These are phyloP conservation scores for Neonectria punicea DNA, from an alignment of 2,329 filamentous ascomycete species.

Conservation along the genomic window DNA sequence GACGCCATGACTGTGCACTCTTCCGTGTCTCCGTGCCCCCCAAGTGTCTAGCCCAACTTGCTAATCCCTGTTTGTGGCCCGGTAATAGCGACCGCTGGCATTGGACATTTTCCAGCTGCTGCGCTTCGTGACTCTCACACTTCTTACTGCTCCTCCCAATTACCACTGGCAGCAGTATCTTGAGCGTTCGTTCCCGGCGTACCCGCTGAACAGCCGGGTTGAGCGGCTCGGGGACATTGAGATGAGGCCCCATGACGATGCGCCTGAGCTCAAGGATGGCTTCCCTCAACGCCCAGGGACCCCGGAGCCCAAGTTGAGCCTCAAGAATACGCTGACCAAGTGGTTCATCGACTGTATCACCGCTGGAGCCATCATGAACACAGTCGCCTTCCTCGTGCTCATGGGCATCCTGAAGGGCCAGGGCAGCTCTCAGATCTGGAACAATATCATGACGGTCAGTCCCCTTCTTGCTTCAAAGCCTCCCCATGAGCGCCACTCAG, in stretches of 20 bases:
- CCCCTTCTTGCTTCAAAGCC: neutral
- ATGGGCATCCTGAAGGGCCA: constrained; percentile 60
- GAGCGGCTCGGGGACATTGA: constrained; percentile 42
- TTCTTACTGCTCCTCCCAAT: constrained; percentile 66
- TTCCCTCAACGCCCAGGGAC: constrained; percentile 25
- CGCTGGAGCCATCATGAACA: constrained; percentile 58
- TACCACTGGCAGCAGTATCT: constrained; percentile 68
- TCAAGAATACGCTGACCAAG: constrained; percentile 57
- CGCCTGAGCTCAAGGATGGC: constrained; percentile 34
- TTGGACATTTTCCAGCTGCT: constrained; percentile 61
- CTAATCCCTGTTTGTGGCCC: constrained; percentile 11
- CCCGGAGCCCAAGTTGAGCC: constrained; percentile 48
- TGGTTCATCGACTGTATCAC: constrained; percentile 64
- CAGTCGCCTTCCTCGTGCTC: constrained; percentile 57
- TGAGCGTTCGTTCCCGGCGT: constrained; percentile 63
- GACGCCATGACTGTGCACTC: neutral
- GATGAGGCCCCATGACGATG: constrained; percentile 43
- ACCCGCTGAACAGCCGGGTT: constrained; percentile 35
- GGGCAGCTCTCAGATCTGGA: constrained; percentile 46
- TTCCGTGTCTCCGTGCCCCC: neutral
- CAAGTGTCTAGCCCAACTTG: neutral
- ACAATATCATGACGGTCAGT: constrained; percentile 52
- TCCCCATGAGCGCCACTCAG: constrained; percentile 13
- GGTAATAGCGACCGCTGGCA: constrained; percentile 49
- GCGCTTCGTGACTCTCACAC: constrained; percentile 64